phyloP scores from a whole-genome alignment of 176 grass and related monocot species.

The Aegilops speltoides region DNA sequence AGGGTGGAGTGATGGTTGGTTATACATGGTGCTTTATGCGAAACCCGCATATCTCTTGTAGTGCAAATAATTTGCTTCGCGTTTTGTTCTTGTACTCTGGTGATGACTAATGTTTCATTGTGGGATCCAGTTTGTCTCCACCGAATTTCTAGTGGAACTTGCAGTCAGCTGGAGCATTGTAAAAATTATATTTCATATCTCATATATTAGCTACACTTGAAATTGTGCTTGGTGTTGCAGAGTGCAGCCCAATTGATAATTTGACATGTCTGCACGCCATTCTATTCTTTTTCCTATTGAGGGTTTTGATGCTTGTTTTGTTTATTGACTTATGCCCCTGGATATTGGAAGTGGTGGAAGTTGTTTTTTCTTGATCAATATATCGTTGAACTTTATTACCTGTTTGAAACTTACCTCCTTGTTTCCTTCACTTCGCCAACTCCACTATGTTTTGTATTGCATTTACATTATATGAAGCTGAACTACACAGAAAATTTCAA shows the following conservation, averaged over 20 bases:
- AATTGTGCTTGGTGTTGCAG: neutral
- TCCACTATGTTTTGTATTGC: neutral
- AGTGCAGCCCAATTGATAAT: conserved; percentile 10
- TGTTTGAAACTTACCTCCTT: conserved; percentile 2
- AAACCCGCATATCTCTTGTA: neutral
- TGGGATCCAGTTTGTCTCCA: neutral
- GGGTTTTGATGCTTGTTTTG: neutral
- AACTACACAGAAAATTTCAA: conserved; percentile 25
- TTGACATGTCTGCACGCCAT: neutral
- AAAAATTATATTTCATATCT: conserved; percentile 3
- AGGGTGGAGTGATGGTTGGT: neutral
- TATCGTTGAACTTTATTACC: neutral
- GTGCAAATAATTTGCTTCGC: neutral
- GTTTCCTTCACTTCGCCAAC: neutral
- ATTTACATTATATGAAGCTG: conserved; percentile 13
- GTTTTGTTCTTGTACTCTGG: conserved; percentile 22
- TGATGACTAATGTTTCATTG: neutral
- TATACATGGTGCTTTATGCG: conserved; percentile 1
- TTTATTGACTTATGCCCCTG: conserved; percentile 2
- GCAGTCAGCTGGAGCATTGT: conserved; percentile 19
- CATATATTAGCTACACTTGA: conserved; percentile 3
- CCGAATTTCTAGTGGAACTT: conserved; percentile 1
- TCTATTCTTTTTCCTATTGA: neutral
- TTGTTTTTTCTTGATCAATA: neutral
- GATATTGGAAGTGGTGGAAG: neutral